These are phyloP conservation scores for Torulaspora pretoriensis DNA, from an alignment of 1,139 yeast species.

Conservation along the genomic window DNA sequence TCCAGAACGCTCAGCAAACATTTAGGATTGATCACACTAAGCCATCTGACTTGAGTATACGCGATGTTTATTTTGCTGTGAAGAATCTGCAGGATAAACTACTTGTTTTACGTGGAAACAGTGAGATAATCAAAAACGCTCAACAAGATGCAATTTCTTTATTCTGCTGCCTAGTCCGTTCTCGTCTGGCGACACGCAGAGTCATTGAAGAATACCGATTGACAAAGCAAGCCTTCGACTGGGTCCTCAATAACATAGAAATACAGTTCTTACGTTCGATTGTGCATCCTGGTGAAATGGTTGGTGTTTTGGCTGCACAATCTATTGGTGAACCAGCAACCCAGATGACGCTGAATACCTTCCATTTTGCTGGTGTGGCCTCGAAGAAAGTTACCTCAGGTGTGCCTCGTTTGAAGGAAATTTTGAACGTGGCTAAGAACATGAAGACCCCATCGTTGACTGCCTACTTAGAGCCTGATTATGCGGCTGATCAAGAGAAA, in stretches of 20 bases:
- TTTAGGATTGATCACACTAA: conserved; percentile 89
- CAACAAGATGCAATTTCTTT: conserved; percentile 88
- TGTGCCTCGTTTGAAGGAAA: conserved; percentile 99
- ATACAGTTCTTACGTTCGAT: conserved; percentile 88
- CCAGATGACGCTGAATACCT: conserved; percentile 97
- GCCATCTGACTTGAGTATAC: conserved; percentile 84
- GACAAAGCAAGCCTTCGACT: conserved; percentile 81
- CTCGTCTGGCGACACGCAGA: conserved; percentile 86
- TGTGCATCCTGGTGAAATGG: conserved; percentile 99
- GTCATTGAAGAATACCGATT: conserved; percentile 86
- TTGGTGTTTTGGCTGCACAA: conserved; percentile 98
- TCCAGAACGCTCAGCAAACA: conserved; percentile 95
- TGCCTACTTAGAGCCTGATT: conserved; percentile 75
- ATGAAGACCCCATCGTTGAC: conserved; percentile 98
- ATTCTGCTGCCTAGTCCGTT: conserved; percentile 87
- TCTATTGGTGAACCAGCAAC: conserved; percentile 99
- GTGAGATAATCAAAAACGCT: conserved; percentile 72
- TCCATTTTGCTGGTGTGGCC: conserved; percentile 99
- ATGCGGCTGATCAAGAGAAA: conserved; percentile 82
- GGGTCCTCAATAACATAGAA: conserved; percentile 94
- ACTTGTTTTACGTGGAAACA: conserved; percentile 78
- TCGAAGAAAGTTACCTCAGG: conserved; percentile 98
- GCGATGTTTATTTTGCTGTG: conserved; percentile 76
- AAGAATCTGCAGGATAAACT: conserved; percentile 62
- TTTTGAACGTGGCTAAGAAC: conserved; percentile 95